These are phyloP conservation scores for Xylaria telfairii DNA, from an alignment of 495 filamentous ascomycete species.

Conservation along the genomic window DNA sequence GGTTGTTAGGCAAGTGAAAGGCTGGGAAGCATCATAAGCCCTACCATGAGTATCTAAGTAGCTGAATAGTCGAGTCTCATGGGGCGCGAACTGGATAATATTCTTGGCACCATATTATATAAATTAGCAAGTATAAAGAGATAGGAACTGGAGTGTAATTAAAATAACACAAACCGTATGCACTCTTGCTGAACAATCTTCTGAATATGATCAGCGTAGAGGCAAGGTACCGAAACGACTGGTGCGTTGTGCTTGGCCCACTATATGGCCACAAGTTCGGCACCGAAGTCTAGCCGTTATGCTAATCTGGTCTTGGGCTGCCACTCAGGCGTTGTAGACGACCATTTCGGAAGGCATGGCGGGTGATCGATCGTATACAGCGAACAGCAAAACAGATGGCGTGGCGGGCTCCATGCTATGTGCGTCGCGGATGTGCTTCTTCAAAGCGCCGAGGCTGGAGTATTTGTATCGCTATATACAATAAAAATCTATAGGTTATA, in stretches of 20 bases:
- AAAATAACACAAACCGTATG: conserved; percentile 1
- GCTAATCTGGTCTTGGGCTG: conserved; percentile 8
- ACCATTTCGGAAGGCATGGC: conserved; percentile 8
- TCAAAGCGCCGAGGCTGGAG: no score
- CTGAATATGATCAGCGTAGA: conserved; percentile 12
- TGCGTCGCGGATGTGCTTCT: no score
- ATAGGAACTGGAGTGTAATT: no score
- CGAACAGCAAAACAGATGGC: neutral
- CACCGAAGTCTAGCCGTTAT: conserved; percentile 7
- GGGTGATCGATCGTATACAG: neutral
- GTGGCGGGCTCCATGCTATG: no score
- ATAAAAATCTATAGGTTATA: no score
- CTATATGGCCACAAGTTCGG: conserved; percentile 4
- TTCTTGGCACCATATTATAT: no score
- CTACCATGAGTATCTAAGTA: no score
- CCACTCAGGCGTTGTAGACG: conserved; percentile 6
- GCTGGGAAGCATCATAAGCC: no score
- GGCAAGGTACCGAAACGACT: conserved; percentile 15
- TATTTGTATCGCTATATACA: no score
- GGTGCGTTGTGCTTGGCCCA: conserved; percentile 9
- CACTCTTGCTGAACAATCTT: conserved; percentile 17
- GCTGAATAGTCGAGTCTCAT: no score
- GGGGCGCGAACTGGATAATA: no score
- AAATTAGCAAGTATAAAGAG: conserved; percentile 1
- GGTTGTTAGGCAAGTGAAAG: no score